Base-by-base conservation (phyloP, 345 rosid genomes). In the Gossypium herbaceum region DNA sequence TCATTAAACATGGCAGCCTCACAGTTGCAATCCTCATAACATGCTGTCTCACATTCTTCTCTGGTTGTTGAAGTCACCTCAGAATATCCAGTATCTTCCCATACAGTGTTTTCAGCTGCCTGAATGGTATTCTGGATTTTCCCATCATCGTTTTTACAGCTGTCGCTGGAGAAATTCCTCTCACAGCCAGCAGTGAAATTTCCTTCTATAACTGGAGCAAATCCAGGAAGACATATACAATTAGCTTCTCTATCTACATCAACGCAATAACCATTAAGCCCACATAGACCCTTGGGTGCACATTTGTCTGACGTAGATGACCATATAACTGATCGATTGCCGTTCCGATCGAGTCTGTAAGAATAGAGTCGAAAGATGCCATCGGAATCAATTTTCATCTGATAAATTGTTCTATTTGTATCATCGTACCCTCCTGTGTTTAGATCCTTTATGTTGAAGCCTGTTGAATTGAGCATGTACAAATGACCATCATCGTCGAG, bases 241-340 rank as follows among this genome's bases (percentile, higher is more conserved):
- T 51, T 9, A 17, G 13, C 25, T 1, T 54, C 60, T 29, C 34
- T 6, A 27, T 27, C 47, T 25, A 9, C 9, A 4, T 3, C 34
- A 29, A 54, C 25, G 16, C 73, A 70, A 52, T 70, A 70, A 25
- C 61, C 16, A 70, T 70, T 70, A 52, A 70, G 17, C 9, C 73
- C 73, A 19, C 73, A 70, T 17, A 70, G 27, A 70, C 73, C 73
- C 60, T 73, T 73, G n/a, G 76, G 45, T 0, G 6, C 15, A 61
- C 76, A 73, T 45, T n/a, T 60, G 57, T 73, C 24, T 11, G 4
- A 4, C 1, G 75, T 10, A 12, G 22, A n/a, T 20, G 50, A 39
- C 75, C 65, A 57, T 57, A 27, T 34, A 61, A 73, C 2, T 25
- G 57, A 60, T 54, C 12, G 24, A 15, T 45, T 73, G 1, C 68